Base-by-base conservation (phyloP, 1,139 yeast genomes). In the Candida labiduridarum region DNA sequence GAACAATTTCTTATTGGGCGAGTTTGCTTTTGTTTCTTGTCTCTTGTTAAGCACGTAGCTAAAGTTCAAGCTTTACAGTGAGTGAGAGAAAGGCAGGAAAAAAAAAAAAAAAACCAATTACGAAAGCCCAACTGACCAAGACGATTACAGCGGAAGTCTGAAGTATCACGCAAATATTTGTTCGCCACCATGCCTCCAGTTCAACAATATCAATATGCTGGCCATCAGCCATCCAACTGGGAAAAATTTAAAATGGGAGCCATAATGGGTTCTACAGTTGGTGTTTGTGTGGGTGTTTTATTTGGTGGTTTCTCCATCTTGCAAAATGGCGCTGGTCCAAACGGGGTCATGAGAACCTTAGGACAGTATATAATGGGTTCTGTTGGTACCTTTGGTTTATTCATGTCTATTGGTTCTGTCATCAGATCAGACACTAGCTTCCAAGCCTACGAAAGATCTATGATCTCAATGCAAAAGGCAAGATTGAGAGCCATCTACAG, bases 161-260 rank as follows among this genome's bases (percentile, higher is more conserved):
- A 22, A 22, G 25, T 22, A 22, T 22, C 7, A 22, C 25, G 25
- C 25, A 22, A 22, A 22, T 22, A 22, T 22, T 22, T 22, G 25
- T 22, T 22, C 25, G 7, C 12, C 31, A 56, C 50, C 46, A 88
- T 88, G 96, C 96, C 96, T 59, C 96, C 96, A 70, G 89, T 85
- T 59, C 92, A 83, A 69, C 90, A 85, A 70, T 80, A 81, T 57
- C 87, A 84, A 65, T 84, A 82, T 64, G 83, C 76, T 46, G 85
- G 80, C 55, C 94, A 87, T 59, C 90, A 87, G 66, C 96, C 95
- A 52, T 87, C 97, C 46, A 85, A 87, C 71, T 91, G 91, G 74
- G 97, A 94, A 55, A 94, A 92, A 74, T 89, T 94, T 81, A 94
- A 94, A 74, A 95, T 94, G 98, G 99, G 99, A 50, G 87, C 92